Conservation (phyloP, 192 early-diverging fungal genomes). For the Funneliformis geosporum region DNA sequence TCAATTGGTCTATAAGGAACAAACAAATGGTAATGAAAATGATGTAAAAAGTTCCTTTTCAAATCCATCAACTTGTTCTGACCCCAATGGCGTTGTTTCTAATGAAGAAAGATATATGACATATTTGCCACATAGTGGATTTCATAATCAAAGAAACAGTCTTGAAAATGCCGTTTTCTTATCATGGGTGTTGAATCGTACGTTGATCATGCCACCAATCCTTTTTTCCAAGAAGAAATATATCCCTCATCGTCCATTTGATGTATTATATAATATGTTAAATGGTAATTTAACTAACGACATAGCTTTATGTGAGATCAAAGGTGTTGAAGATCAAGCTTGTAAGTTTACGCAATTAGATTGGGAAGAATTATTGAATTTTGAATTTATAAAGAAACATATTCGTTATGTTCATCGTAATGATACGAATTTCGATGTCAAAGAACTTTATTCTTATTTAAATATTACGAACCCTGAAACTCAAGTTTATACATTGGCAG, state of each 20-base stretch:
- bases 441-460: background rate
- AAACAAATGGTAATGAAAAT: background rate
- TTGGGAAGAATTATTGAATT: conserved; percentile 2
- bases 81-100: background rate
- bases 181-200: conserved; percentile 44
- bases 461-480: background rate
- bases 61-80: background rate
- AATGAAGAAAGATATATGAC: conserved; percentile 10
- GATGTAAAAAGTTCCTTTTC: background rate
- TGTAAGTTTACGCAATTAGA: background rate
- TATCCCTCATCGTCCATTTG: conserved; percentile 6
- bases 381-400: background rate
- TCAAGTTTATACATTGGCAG: background rate
- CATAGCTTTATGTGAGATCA: background rate
- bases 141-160: conserved; percentile 49
- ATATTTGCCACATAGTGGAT: conserved; percentile 50
- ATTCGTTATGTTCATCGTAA: background rate
- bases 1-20: background rate
- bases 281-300: background rate
- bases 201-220: conserved; percentile 47
- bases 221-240: conserved; percentile 29
- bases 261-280: background rate
- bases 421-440: background rate
- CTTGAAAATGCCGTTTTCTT: conserved; percentile 47
- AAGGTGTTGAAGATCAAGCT: background rate